Conservation (phyloP, 2,329 filamentous ascomycete genomes). For the Calonectria leucothoes region DNA sequence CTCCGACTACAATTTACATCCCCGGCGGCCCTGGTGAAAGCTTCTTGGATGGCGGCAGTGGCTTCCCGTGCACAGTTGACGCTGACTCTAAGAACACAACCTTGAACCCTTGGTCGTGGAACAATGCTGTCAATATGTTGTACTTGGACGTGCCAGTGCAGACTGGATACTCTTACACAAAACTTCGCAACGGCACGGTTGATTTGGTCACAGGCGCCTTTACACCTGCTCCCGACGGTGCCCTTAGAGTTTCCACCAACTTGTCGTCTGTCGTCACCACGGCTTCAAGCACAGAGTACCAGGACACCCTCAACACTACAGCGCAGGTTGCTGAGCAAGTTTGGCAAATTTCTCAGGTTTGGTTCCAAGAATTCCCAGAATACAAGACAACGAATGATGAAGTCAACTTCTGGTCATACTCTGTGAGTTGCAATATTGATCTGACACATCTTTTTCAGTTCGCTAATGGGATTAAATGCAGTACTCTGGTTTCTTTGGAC, state of each 20-base stretch:
- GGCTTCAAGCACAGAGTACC: background rate
- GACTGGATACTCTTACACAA: conserved; percentile 69
- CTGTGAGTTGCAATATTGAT: conserved; percentile 34
- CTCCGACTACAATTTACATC: conserved; percentile 63
- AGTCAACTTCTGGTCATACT: conserved; percentile 73
- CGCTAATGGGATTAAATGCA: background rate
- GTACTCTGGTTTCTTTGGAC: conserved; percentile 76
- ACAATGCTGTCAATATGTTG: conserved; percentile 59
- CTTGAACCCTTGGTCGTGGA: conserved; percentile 70
- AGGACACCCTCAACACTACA: conserved; percentile 56
- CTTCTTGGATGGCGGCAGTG: conserved; percentile 70
- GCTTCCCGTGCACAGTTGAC: conserved; percentile 61
- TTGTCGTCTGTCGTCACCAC: conserved; percentile 30
- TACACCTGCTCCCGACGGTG: conserved; percentile 7
- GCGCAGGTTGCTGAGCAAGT: conserved; percentile 63
- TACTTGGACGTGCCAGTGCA: conserved; percentile 72
- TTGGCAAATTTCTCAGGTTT: conserved; percentile 73
- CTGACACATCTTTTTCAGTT: too few species aligned
- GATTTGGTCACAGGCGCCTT: conserved; percentile 54
- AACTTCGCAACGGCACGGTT: conserved; percentile 63
- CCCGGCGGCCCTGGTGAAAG: conserved; percentile 73
- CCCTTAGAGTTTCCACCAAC: conserved; percentile 17
- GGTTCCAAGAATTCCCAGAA: conserved; percentile 65
- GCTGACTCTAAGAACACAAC: conserved; percentile 63
- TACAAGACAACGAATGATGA: conserved; percentile 62